Conservation (phyloP, 2,329 filamentous ascomycete species). For the Arthrobotrys musiformis region DNA sequence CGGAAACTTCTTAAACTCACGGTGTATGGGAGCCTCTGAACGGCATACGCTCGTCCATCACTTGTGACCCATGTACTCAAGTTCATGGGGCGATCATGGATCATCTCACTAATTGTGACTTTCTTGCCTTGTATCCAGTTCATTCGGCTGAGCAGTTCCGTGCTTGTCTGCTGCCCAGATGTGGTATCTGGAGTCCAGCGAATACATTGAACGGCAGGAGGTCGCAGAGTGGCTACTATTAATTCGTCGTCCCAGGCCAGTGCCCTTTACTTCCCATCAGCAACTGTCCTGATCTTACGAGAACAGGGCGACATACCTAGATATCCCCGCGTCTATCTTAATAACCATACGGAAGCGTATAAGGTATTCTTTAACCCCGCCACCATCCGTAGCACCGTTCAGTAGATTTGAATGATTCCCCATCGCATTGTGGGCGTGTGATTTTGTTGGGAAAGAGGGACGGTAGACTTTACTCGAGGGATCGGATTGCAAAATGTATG, state of each 20-base stretch:
- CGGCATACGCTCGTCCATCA: slow-evolving; percentile 88
- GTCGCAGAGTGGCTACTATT: slow-evolving; percentile 88
- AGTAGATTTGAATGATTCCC: slow-evolving; percentile 63
- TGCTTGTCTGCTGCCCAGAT: slow-evolving; percentile 83
- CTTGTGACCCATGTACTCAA: slow-evolving; percentile 90
- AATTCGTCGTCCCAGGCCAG: slow-evolving; percentile 92
- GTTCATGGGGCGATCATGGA: slow-evolving; percentile 96
- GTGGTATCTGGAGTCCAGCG: slow-evolving; percentile 84
- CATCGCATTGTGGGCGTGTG: slow-evolving; percentile 66
- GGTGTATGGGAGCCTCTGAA: slow-evolving; percentile 72
- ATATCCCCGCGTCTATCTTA: slow-evolving; percentile 93
- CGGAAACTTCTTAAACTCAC: slow-evolving; percentile 18
- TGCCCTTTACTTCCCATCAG: slow-evolving; percentile 69
- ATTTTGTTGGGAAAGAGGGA: slow-evolving; percentile 77
- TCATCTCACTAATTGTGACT: slow-evolving; percentile 80
- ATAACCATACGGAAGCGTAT: slow-evolving; percentile 97
- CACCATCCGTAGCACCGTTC: slow-evolving; percentile 81
- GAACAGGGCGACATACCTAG: slow-evolving; percentile 53
- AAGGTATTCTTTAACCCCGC: slow-evolving; percentile 84
- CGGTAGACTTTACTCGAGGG: slow-evolving; percentile 84
- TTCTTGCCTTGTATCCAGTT: slow-evolving; percentile 80
- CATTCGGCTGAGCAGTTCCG: slow-evolving; percentile 89
- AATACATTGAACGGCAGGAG: slow-evolving; percentile 95
- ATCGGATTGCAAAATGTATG: slow-evolving; percentile 89
- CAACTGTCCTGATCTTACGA: not conserved